A percentile compares a stretch with the other conserved stretches of the same genome.
Conservation (phyloP, 805 yeast genomes). For the Dipodascus albidus region DNA sequence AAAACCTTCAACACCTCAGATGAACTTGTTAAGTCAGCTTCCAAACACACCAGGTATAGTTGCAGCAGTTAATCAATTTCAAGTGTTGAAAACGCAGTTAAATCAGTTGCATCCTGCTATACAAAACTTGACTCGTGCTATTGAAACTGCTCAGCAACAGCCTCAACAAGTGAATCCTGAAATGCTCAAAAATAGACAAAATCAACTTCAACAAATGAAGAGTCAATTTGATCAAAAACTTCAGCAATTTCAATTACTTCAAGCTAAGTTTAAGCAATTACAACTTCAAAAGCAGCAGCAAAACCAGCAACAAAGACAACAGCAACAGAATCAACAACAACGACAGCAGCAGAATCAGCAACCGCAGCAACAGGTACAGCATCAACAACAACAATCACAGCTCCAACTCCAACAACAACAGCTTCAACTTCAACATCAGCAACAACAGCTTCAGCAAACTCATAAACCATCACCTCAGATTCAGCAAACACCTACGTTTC, state of each 20-base stretch:
- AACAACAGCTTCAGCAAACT: slow-evolving; percentile 2
- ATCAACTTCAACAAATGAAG: not conserved
- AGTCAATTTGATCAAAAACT: not conserved
- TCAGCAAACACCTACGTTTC: slow-evolving; percentile 2
- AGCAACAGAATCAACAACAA: slow-evolving; percentile 9
- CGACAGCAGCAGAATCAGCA: slow-evolving; percentile 10
- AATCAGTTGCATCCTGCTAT: not conserved
- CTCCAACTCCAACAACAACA: not conserved
- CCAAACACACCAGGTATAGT: not conserved
- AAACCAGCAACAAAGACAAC: slow-evolving; percentile 10
- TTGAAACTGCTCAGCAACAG: not conserved
- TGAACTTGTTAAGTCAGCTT: not conserved
- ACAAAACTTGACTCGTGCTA: not conserved
- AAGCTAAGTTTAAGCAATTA: slow-evolving; percentile 5
- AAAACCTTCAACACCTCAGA: not conserved
- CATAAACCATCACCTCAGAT: slow-evolving; percentile 1
- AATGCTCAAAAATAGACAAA: not conserved
- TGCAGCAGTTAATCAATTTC: not conserved
- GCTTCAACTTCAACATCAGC: not conserved
- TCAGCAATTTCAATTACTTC: not conserved
- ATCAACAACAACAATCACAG: slow-evolving; percentile 1
- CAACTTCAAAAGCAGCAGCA: slow-evolving; percentile 13
- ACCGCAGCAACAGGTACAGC: not conserved
- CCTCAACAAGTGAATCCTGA: not conserved
- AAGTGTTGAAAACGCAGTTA: not conserved